Evolutionary conservation across 495 filamentous ascomycete genomes (phyloP), one percentile per base, ranked within the genome.

Genomic region (Collariella sp.): DNA sequence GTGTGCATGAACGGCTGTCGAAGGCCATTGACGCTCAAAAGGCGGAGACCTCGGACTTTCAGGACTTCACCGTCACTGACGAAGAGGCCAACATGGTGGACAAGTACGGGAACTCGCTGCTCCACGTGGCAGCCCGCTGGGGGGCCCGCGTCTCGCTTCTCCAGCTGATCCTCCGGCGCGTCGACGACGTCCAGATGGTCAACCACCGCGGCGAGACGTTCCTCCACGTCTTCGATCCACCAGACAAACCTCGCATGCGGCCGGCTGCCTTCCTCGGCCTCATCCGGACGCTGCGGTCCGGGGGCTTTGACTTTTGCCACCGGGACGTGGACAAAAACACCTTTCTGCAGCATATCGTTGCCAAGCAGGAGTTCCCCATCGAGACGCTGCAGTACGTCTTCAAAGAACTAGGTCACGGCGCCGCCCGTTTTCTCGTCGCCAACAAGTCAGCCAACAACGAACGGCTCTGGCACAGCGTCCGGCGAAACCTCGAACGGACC

Each of bases 191-290:
- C 5, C 61, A 62, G 36, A 45, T 57, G 35, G 52, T 63, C 20
- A 68, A 68, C 57, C 52, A 66, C n/a, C 64, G 63, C 23, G 63
- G 62, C 22, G 65, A 68, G 50, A 68, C 65, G 2, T 68, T 68
- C 24, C 59, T 68, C 15, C 65, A 68, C 23, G 61, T 68, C 15
- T 68, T 61, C 16, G 61, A 66, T 31, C 65, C 65, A 4, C 65
- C 65, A 19, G 46, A 51, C 1, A 54, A 56, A 15, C 65, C 65
- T 3, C 57, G 24, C 18, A 62, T 68, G 18, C 41, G 63, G 22
- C 61, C 65, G 0, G 62, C 53, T 11, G 66, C 65, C 1, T 68
- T 68, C 41, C 57, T 68, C 52, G 66, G 66, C 57, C 61, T 68
- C 15, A 50, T 68, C 13, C 61, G 65, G 29, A 53, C 42, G 6